Evolutionary conservation across 2,329 filamentous ascomycete genomes (phyloP).

Genomic region (Hymenoscyphus infarciens): DNA sequence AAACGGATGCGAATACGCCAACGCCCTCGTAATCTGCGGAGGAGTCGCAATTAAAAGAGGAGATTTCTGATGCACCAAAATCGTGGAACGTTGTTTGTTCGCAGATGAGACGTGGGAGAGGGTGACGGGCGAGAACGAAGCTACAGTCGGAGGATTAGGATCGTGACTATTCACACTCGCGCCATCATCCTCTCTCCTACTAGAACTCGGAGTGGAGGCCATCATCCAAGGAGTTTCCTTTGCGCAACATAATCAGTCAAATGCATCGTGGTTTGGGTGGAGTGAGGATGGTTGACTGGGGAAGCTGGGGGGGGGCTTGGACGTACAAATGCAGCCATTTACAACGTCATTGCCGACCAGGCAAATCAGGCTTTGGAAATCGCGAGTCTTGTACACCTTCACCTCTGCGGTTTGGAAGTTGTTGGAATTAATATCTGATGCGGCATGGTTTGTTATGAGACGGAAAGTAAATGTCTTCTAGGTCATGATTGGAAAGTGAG

Average conservation of each 20-base stretch:
- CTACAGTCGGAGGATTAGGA: conserved; percentile 68
- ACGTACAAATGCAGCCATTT: conserved; percentile 37
- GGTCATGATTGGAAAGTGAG: neutral
- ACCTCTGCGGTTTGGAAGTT: neutral
- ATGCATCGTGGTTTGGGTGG: neutral
- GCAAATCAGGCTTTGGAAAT: conserved; percentile 12
- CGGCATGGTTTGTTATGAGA: neutral
- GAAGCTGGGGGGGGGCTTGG: conserved; percentile 11
- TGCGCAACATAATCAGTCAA: conserved; percentile 14
- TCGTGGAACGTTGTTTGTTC: conserved; percentile 78
- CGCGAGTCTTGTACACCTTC: neutral
- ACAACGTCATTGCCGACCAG: conserved; percentile 34
- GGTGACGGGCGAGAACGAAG: conserved; percentile 83
- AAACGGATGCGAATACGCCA: conserved; percentile 95
- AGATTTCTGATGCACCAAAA: conserved; percentile 95
- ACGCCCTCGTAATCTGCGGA: conserved; percentile 86
- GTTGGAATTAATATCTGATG: neutral
- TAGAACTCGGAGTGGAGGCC: conserved; percentile 33
- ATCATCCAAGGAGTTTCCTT: conserved; percentile 39
- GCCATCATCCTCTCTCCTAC: conserved; percentile 30
- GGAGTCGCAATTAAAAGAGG: conserved; percentile 89
- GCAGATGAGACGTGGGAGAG: conserved; percentile 60
- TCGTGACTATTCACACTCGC: conserved; percentile 26
- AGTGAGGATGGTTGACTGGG: conserved; percentile 5
- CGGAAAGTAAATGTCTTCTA: neutral